Evolutionary conservation across 2,329 filamentous ascomycete genomes (phyloP).

Genomic region (Hypomyces rosellus): DNA sequence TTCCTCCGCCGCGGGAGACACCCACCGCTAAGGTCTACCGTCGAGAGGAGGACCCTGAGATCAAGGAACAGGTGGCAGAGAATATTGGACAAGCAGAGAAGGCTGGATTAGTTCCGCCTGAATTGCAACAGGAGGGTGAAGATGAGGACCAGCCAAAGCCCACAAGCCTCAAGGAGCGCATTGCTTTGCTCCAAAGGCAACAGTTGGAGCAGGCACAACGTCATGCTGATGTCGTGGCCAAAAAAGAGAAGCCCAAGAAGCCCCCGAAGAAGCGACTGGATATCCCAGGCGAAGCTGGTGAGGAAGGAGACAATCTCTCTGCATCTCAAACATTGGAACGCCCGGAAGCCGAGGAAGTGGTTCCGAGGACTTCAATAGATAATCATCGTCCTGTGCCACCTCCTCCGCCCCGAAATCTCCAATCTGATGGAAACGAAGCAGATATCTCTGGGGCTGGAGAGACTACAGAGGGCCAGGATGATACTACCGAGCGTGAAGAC

Average conservation of each 20-base stretch:
- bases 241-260: slow-evolving; percentile 84
- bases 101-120: slow-evolving; percentile 51
- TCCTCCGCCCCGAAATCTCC: slow-evolving; percentile 45
- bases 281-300: slow-evolving; percentile 26
- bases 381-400: slow-evolving; percentile 29
- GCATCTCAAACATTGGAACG: slow-evolving; percentile 35
- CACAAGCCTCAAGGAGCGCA: slow-evolving; percentile 88
- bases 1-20: slow-evolving; percentile 67
- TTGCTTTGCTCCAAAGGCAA: slow-evolving; percentile 88
- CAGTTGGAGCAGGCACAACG: slow-evolving; percentile 83
- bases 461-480: slow-evolving; percentile 55
- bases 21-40: slow-evolving; percentile 72
- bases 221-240: slow-evolving; percentile 69
- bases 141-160: slow-evolving; percentile 83
- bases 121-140: slow-evolving; percentile 40
- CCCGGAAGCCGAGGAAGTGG: slow-evolving; percentile 41
- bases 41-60: slow-evolving; percentile 78
- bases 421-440: slow-evolving; percentile 58
- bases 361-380: slow-evolving; percentile 46
- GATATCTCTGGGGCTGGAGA: slow-evolving; percentile 60
- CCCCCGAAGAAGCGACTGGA: slow-evolving; percentile 58
- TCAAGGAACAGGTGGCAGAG: slow-evolving; percentile 59
- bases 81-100: slow-evolving; percentile 60
- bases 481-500: slow-evolving; percentile 66
- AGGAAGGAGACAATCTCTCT: slow-evolving; percentile 17